phyloP scores from a whole-genome alignment of 441 rosid species.

The Sinapis alba region DNA sequence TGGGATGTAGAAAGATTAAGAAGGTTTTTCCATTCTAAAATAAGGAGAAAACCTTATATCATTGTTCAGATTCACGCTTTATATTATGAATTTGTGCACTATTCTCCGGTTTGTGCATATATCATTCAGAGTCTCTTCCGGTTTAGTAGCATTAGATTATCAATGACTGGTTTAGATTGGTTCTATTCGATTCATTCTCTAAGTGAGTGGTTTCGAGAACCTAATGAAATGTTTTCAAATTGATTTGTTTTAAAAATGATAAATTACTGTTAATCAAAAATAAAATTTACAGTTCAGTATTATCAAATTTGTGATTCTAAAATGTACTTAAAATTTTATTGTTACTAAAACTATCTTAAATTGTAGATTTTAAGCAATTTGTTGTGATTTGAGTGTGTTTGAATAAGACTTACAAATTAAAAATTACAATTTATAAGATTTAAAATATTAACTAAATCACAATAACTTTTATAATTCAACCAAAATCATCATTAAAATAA shows the following conservation, averaged over 20 bases:
- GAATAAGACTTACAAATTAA: too few relatives aligned
- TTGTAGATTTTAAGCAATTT: too few relatives aligned
- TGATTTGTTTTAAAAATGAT: too few relatives aligned
- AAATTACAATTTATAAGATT: too few relatives aligned
- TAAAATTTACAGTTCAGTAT: too few relatives aligned
- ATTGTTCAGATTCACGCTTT: slow-evolving; percentile 8
- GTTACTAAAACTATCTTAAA: too few relatives aligned
- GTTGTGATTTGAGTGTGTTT: not conserved
- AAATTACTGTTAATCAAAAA: too few relatives aligned
- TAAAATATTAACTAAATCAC: too few relatives aligned
- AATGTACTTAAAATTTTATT: not conserved
- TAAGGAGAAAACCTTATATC: slow-evolving; percentile 11
- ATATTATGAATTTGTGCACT: not conserved
- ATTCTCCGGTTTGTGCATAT: slow-evolving; percentile 8
- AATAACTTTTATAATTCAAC: not conserved
- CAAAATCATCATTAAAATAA: not conserved
- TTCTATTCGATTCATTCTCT: not conserved
- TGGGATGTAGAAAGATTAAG: slow-evolving; percentile 17
- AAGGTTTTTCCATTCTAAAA: slow-evolving; percentile 16
- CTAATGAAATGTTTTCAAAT: too few relatives aligned
- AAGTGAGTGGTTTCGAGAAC: not conserved
- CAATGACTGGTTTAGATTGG: slow-evolving; percentile 14
- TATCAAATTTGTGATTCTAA: too few relatives aligned
- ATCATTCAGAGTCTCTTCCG: slow-evolving; percentile 4
- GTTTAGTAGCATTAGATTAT: not conserved